Conservation (phyloP, 106 monocot species). For the Posidonia australis region DNA sequence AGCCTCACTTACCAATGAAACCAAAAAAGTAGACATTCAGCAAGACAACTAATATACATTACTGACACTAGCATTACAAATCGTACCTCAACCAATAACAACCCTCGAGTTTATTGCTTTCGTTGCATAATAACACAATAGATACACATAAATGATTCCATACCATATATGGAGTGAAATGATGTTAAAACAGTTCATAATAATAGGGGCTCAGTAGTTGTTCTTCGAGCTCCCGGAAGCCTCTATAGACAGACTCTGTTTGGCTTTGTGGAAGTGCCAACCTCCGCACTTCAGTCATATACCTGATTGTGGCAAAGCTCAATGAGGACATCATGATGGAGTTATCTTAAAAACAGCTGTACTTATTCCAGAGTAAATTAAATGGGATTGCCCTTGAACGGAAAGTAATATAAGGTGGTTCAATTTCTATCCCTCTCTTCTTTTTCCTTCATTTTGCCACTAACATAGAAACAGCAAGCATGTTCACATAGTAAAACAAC, state of each 20-base stretch:
- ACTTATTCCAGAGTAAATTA: not conserved
- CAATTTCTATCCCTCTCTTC: no score
- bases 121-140: not conserved
- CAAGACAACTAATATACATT: no score
- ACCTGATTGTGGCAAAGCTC: slow-evolving; percentile 31
- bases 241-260: slow-evolving; percentile 56
- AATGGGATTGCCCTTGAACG: no score
- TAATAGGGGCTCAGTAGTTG: slow-evolving; percentile 30
- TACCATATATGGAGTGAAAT: not conserved
- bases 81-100: no score
- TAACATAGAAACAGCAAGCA: no score
- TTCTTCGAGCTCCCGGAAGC: slow-evolving; percentile 81
- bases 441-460: no score
- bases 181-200: slow-evolving; percentile 8
- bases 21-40: no score
- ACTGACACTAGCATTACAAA: no score
- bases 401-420: no score
- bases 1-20: no score
- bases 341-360: not conserved
- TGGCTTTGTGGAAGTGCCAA: slow-evolving; percentile 66
- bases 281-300: slow-evolving; percentile 84
- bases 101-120: no score
- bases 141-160: not conserved
- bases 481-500: no score
- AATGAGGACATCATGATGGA: not conserved